Evolutionary conservation across 208 protist species (phyloP).

Genomic region (Trypanosoma caninum): DNA sequence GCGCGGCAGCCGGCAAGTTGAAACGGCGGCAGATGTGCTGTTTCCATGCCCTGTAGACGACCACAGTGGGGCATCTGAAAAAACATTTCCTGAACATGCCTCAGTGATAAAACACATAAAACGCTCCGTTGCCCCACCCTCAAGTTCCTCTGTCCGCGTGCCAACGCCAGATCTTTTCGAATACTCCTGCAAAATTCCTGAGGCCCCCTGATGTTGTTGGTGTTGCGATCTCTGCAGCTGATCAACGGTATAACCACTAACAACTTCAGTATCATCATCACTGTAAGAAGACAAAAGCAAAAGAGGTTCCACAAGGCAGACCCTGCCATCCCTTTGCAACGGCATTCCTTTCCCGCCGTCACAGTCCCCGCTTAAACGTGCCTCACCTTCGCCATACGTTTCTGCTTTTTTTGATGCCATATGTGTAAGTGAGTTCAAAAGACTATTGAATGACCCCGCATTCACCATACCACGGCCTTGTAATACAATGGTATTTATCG

Average conservation of each 20-base stretch:
- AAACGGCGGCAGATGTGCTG: neutral
- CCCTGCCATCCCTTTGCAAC: neutral
- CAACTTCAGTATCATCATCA: neutral
- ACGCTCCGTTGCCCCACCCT: neutral
- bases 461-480: neutral
- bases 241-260: too few relatives aligned
- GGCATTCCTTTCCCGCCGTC: neutral
- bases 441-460: conserved; percentile 7
- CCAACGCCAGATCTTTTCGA: neutral
- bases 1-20: neutral
- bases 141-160: neutral
- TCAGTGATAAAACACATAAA: conserved; percentile 1
- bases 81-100: neutral
- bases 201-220: neutral
- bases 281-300: neutral
- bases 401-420: neutral
- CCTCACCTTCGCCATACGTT: too few relatives aligned
- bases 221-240: neutral
- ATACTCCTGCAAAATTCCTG: neutral
- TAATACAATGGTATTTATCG: neutral
- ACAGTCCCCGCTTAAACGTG: neutral
- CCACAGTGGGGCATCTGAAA: too few relatives aligned
- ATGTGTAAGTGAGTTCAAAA: neutral
- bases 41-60: neutral
- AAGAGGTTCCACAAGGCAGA: neutral